Percentiles rank a stretch among this genome's conserved stretches.
phyloP scores from a whole-genome alignment of 352 stramenopile genomes.

The Phytophthora kernoviae region DNA sequence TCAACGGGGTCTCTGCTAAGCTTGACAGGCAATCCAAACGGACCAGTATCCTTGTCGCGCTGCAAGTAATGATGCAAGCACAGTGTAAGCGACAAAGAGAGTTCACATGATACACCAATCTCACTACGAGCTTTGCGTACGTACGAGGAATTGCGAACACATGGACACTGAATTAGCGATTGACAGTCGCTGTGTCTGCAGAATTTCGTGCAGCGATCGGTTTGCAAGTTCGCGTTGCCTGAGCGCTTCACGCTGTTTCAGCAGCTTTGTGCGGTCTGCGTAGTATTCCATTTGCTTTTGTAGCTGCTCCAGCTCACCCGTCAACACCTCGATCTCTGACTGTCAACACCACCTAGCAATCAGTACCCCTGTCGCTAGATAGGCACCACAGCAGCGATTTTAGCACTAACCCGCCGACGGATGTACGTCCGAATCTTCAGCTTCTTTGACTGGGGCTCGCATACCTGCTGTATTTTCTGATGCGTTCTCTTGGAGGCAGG shows the following conservation, averaged over 20 bases:
- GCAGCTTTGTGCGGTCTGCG: slow-evolving; percentile 7
- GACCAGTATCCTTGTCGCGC: slow-evolving; percentile 20
- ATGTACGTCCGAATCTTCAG: slow-evolving; percentile 32
- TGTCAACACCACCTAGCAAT: slow-evolving; percentile 6
- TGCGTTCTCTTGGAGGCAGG: slow-evolving; percentile 9
- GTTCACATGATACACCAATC: neutral
- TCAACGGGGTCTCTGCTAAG: slow-evolving; percentile 21
- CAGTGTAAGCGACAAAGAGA: neutral
- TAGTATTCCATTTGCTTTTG: slow-evolving; percentile 25
- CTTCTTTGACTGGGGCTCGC: slow-evolving; percentile 18
- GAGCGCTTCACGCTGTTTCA: slow-evolving; percentile 21
- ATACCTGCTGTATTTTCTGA: slow-evolving; percentile 7
- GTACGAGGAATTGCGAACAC: slow-evolving; percentile 35
- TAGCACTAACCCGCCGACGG: slow-evolving; percentile 20
- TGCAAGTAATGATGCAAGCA: neutral
- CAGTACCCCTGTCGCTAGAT: neutral
- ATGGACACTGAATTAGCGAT: slow-evolving; percentile 33
- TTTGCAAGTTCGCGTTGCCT: slow-evolving; percentile 22
- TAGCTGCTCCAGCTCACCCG: slow-evolving; percentile 22
- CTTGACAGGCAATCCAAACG: slow-evolving; percentile 32
- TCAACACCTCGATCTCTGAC: slow-evolving; percentile 29
- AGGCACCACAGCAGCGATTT: neutral
- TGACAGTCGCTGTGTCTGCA: slow-evolving; percentile 24
- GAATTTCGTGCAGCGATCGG: slow-evolving; percentile 14
- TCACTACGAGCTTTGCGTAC: neutral